A percentile compares a stretch with the other conserved stretches of the same genome.
These are phyloP conservation scores for Amaranthus hypochondriacus DNA, from an alignment of 148 eudicot species.

Conservation along the genomic window DNA sequence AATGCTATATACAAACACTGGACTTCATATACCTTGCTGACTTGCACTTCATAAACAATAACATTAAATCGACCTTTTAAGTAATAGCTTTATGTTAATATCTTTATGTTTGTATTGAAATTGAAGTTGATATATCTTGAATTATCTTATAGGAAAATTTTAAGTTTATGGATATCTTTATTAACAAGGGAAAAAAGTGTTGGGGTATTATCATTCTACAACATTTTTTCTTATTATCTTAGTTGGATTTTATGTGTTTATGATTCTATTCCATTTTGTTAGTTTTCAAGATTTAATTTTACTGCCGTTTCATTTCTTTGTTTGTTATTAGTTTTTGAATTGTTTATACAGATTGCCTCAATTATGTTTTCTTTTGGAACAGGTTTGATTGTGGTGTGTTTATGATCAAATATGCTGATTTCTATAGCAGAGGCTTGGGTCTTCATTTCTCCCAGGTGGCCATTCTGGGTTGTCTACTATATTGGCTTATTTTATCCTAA, in stretches of 20 bases:
- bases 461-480: background rate
- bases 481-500: background rate
- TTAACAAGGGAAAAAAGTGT: background rate
- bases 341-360: slow-evolving; percentile 8
- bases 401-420: slow-evolving; percentile 92
- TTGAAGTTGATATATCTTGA: no score
- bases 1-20: background rate
- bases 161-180: background rate
- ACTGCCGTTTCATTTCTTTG: background rate
- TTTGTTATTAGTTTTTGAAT: background rate
- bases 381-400: slow-evolving; percentile 98
- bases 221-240: background rate
- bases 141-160: no score
- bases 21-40: slow-evolving; percentile 1
- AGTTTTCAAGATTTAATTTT: background rate
- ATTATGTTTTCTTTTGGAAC: slow-evolving; percentile 19
- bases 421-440: slow-evolving; percentile 85
- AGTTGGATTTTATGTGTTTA: background rate
- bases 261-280: background rate
- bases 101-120: background rate
- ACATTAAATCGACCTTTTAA: background rate
- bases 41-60: background rate
- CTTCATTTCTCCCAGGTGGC: slow-evolving; percentile 80
- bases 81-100: background rate
- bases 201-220: background rate